Base-by-base conservation (phyloP, 1,284 basidiomycete genomes). In the Naganishia albida region DNA sequence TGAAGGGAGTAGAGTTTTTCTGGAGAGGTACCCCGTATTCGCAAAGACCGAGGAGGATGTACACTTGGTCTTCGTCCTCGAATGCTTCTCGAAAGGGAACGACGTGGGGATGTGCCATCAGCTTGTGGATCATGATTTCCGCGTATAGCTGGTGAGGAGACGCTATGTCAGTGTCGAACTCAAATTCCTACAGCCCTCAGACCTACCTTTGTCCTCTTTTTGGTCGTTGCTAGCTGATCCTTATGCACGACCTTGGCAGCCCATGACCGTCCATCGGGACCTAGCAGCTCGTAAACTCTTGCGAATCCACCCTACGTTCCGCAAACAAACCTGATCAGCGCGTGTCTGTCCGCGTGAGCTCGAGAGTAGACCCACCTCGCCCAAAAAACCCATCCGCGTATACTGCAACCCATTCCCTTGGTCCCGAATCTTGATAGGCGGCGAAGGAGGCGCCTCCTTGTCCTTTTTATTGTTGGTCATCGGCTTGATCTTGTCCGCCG, bases 61-160 rank as follows among this genome's bases (percentile, higher is more conserved):
- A 99, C 26, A 99, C 94, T 77, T 98, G 94, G 59, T 91, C 88
- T 10, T 87, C 85, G 75, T 97, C 95, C 80, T 99, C 94, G 75
- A 98, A 98, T 77, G 93, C 95, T 70, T 97, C 93, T 65, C 90
- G 84, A 76, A 99, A 98, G 20, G 82, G 81, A 68, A 98, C 93
- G 67, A 99, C 90, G 79, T 99, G 93, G 26, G 93, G 90, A 74
- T 99, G 95, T 42, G 87, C 80, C 62, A 98, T 85, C 23, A 92
- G 89, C 68, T 89, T 87, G 80, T 99, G 95, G 64, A 99, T 93
- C 83, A 96, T 97, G 78, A 99, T 98, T 84, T 99, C 95, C 67
- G 94, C 94, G 73, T 95, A 97, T 67, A 98, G 86, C 93, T 89
- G 66, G 10, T 0, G 38, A 30, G 12, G 15, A 20, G 16, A 23